phyloP scores from a whole-genome alignment of 2,329 filamentous ascomycete species.

The Xylaria sp. region DNA sequence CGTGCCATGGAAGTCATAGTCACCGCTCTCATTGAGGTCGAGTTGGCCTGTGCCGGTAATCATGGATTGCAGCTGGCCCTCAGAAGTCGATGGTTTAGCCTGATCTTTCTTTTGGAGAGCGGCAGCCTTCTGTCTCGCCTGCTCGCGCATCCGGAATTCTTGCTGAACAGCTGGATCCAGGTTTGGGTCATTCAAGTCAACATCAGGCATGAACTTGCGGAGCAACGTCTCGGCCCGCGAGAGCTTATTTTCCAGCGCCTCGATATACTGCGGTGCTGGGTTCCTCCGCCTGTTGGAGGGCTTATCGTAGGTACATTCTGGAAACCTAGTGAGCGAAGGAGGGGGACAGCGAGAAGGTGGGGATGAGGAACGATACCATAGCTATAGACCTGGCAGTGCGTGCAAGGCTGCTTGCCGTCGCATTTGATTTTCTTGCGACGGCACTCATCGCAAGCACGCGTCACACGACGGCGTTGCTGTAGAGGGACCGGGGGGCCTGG shows the following conservation, averaged over 20 bases:
- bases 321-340: slow-evolving; percentile 39
- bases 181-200: slow-evolving; percentile 85
- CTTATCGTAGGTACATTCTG: slow-evolving; percentile 95
- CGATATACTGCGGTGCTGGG: slow-evolving; percentile 91
- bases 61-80: slow-evolving; percentile 89
- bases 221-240: slow-evolving; percentile 85
- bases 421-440: slow-evolving; percentile 89
- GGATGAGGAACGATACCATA: slow-evolving; percentile 72
- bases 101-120: slow-evolving; percentile 54
- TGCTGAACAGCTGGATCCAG: slow-evolving; percentile 81
- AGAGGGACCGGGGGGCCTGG: slow-evolving; percentile 64
- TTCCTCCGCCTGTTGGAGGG: slow-evolving; percentile 91
- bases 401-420: slow-evolving; percentile 87
- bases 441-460: slow-evolving; percentile 79
- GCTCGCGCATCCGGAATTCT: slow-evolving; percentile 68
- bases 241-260: slow-evolving; percentile 83
- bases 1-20: slow-evolving; percentile 95
- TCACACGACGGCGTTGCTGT: slow-evolving; percentile 81
- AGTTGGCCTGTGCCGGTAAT: slow-evolving; percentile 91
- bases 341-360: slow-evolving; percentile 13
- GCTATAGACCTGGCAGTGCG: slow-evolving; percentile 97
- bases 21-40: slow-evolving; percentile 88
- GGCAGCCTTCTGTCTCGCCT: slow-evolving; percentile 58
- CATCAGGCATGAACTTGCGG: slow-evolving; percentile 81
- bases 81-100: slow-evolving; percentile 53